Evolutionary conservation across 2,329 filamentous ascomycete species (phyloP), one percentile per base, ranked within the genome.

Genomic region (Pseudogymnoascus sp.): DNA sequence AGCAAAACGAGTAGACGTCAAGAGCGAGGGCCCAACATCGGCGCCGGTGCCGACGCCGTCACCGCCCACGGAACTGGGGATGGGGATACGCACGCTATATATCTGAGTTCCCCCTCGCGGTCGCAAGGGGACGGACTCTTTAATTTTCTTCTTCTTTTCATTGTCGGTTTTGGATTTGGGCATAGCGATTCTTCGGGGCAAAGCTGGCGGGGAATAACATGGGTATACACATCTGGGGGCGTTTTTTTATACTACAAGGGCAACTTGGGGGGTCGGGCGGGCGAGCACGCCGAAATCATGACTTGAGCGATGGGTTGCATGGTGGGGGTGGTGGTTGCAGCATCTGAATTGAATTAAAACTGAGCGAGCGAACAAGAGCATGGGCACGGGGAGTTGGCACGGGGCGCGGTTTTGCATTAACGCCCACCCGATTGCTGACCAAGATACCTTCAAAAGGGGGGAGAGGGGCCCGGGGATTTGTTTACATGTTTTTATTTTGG

Each of bases 1-100:
- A 12, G 47, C 28, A 6, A 54, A 54, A n/a, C n/a, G 9, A 16
- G 25, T 54, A 2, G 47, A 54, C 5, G n/a, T 54, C 9, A 32
- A 54, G 28, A 54, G 47, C 47, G 22, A 58, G 18, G 22, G 32
- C 14, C 32, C 57, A 9, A 39, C 57, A 25, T 37, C 32, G 11
- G 57, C 57, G 11, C n/a, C 57, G 1, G 32, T 37, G 18, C 54
- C 18, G 1, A 37, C 34, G 4, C 57, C 57, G 3, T 35, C 50
- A 8, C 60, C 54, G 1, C 60, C 60, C 1, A 30, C 54, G 9
- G 50, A 61, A n/a, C 34, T 61, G 7, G 38, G 32, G 0, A 35
- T 38, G 30, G 60, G 60, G 9, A 61, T 61, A 57, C 58, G 54
- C 18, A 61, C 60, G 9, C 34, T 61, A 57, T 59, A 61, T 43